Conservation (phyloP, 257 asterid genomes). For the Mitragyna speciosa region DNA sequence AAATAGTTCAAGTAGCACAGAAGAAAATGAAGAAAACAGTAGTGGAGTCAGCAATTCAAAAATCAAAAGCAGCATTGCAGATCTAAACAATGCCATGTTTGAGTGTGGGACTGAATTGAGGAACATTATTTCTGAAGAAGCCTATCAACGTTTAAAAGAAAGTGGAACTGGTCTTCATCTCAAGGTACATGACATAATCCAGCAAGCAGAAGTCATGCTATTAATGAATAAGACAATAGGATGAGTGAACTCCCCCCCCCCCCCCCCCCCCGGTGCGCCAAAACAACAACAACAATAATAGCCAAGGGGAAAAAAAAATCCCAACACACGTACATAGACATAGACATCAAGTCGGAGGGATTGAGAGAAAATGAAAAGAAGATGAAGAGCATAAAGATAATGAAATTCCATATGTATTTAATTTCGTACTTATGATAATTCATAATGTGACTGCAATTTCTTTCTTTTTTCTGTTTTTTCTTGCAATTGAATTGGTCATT, state of each 20-base stretch:
- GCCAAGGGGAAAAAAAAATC: too few species aligned
- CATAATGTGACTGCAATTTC: background rate
- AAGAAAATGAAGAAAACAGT: constrained; percentile 44
- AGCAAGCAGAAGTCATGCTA: background rate
- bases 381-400: background rate
- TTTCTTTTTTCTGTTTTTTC: constrained; percentile 1
- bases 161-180: constrained; percentile 73
- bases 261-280: background rate
- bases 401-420: background rate
- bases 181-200: constrained; percentile 50
- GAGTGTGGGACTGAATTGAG: constrained; percentile 51
- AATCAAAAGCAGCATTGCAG: constrained; percentile 44
- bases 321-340: too few species aligned
- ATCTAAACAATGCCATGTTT: constrained; percentile 31
- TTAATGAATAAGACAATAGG: background rate
- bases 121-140: constrained; percentile 67
- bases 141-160: constrained; percentile 69
- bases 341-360: background rate
- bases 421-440: background rate
- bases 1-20: constrained; percentile 33
- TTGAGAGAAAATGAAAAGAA: background rate
- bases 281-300: too few species aligned
- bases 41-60: constrained; percentile 35
- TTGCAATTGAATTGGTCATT: background rate
- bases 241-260: background rate